A percentile compares a stretch with the other conserved stretches of the same genome.
Conservation (phyloP, 2,329 filamentous ascomycete species). For the Alternaria postmessia region DNA sequence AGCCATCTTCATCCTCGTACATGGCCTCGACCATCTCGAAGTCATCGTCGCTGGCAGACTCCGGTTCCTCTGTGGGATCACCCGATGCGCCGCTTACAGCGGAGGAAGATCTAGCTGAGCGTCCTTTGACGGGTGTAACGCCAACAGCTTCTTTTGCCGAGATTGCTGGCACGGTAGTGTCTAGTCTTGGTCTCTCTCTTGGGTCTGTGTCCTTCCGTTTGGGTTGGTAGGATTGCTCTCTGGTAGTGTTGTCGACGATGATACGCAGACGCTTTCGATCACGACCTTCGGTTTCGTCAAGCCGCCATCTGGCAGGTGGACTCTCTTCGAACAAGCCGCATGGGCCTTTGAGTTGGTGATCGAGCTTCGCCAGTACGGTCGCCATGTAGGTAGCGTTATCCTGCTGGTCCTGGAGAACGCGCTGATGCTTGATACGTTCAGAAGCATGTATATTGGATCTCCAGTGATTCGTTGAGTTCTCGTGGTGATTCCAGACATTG, state of each 20-base stretch:
- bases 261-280: conserved; percentile 93
- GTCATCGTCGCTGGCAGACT: conserved; percentile 75
- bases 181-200: conserved; percentile 57
- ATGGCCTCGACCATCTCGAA: conserved; percentile 97
- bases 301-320: conserved; percentile 78
- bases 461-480: conserved; percentile 88
- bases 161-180: conserved; percentile 52
- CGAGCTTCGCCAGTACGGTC: conserved; percentile 78
- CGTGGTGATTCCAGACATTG: conserved; percentile 79
- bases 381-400: conserved; percentile 83
- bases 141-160: conserved; percentile 41
- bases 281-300: conserved; percentile 93
- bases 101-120: conserved; percentile 32
- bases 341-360: conserved; percentile 78
- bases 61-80: conserved; percentile 50
- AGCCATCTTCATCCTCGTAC: conserved; percentile 81
- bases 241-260: conserved; percentile 74
- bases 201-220: conserved; percentile 75
- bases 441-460: conserved; percentile 94
- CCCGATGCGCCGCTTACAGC: conserved; percentile 30
- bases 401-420: conserved; percentile 89
- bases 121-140: conserved; percentile 37
- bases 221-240: conserved; percentile 80
- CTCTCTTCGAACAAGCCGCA: conserved; percentile 80
- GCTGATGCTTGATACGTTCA: conserved; percentile 90